Evolutionary conservation across 2,329 filamentous ascomycete genomes (phyloP).

Genomic region (Fusarium albosuccineum): DNA sequence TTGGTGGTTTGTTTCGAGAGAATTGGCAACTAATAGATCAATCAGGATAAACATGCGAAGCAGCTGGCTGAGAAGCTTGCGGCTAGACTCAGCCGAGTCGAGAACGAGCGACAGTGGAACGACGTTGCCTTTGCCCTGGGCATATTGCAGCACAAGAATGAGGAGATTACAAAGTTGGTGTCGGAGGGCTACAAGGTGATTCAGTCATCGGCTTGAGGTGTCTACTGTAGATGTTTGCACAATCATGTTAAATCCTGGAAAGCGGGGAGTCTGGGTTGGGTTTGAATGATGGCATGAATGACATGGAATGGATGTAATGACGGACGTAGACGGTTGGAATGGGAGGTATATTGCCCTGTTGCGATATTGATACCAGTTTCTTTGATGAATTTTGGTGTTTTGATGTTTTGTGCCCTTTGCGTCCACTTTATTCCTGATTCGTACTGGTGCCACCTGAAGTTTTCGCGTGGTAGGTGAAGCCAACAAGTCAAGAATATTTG

Average conservation of each 20-base stretch:
- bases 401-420: conserved; percentile 2
- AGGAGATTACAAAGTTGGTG: conserved; percentile 84
- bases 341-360: conserved; percentile 20
- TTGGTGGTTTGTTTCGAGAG: not conserved
- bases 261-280: conserved; percentile 37
- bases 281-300: conserved; percentile 43
- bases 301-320: conserved; percentile 38
- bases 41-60: conserved; percentile 94
- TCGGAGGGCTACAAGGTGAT: conserved; percentile 82
- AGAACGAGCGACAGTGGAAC: conserved; percentile 96
- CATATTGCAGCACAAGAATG: conserved; percentile 91
- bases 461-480: not conserved
- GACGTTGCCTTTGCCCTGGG: conserved; percentile 95
- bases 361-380: conserved; percentile 39
- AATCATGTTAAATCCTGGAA: conserved; percentile 16
- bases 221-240: conserved; percentile 9
- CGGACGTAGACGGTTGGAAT: conserved; percentile 37
- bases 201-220: conserved; percentile 66
- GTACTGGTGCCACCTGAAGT: conserved; percentile 3
- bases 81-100: conserved; percentile 84
- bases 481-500: too few species aligned
- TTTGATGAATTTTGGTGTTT: conserved; percentile 33
- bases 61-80: conserved; percentile 94
- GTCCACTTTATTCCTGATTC: conserved; percentile 24
- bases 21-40: conserved; percentile 33